A percentile compares a stretch with the other conserved stretches of the same genome.
Evolutionary conservation across 1,139 yeast genomes (phyloP).

Genomic region (Scheffersomyces titani): DNA sequence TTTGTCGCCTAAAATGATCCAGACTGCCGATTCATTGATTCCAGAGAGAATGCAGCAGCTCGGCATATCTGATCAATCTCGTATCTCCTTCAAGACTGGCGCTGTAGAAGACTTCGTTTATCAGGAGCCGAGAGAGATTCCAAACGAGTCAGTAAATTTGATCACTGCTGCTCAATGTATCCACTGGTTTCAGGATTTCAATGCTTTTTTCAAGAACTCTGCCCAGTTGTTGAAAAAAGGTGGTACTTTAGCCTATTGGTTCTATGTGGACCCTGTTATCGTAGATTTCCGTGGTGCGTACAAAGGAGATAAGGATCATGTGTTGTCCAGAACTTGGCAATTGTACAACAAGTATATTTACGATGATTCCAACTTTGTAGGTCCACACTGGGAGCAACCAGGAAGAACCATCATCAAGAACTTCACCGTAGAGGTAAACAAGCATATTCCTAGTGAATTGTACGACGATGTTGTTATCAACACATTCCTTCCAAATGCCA

Average conservation of each 20-base stretch:
- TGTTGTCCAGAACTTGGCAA: constrained; percentile 22
- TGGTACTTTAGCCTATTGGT: constrained; percentile 47
- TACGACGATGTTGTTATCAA: constrained; percentile 29
- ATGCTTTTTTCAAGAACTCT: constrained; percentile 28
- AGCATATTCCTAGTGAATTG: constrained; percentile 30
- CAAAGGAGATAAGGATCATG: constrained; percentile 17
- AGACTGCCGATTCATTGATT: constrained; percentile 32
- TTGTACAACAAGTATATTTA: constrained; percentile 37
- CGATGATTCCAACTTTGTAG: constrained; percentile 34
- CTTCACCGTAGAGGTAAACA: constrained; percentile 29
- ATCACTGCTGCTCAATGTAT: constrained; percentile 49
- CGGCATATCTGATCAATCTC: constrained; percentile 24
- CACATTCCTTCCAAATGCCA: constrained; percentile 23
- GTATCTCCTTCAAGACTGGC: constrained; percentile 34
- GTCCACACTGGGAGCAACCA: constrained; percentile 50
- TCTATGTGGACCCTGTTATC: constrained; percentile 42
- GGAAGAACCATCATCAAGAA: constrained; percentile 38
- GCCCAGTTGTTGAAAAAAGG: constrained; percentile 33
- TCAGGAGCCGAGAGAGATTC: constrained; percentile 14
- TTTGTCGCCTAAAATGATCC: constrained; percentile 35
- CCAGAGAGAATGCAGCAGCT: constrained; percentile 22
- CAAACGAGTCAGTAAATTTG: constrained; percentile 28
- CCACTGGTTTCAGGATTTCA: constrained; percentile 47
- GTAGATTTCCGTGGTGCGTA: constrained; percentile 26
- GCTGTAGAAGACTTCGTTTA: constrained; percentile 36